Percentiles rank a stretch among this genome's conserved stretches.
These are phyloP conservation scores for Penicillium sp. DNA, from an alignment of 2,329 filamentous ascomycete species.

Conservation along the genomic window DNA sequence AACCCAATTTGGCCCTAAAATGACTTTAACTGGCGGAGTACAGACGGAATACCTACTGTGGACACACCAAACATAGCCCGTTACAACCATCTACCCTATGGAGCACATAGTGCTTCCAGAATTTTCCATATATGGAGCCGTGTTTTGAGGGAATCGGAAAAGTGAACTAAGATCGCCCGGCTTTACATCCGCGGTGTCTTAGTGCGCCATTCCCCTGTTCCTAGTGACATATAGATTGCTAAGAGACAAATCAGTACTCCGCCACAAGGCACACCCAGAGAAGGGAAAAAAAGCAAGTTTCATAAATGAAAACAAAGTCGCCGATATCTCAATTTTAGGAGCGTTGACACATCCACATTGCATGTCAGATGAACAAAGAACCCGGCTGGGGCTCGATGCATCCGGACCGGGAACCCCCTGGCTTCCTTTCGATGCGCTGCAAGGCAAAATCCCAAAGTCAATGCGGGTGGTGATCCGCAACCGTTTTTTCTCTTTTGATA, in stretches of 20 bases:
- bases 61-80: neutral
- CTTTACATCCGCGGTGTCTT: constrained; percentile 24
- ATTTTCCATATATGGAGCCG: constrained; percentile 13
- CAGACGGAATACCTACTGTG: constrained; percentile 4
- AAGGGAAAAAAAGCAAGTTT: neutral
- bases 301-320: neutral
- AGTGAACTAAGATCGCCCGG: constrained; percentile 21
- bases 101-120: constrained; percentile 20
- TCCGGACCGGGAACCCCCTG: constrained; percentile 2
- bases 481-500: neutral
- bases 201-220: constrained; percentile 10
- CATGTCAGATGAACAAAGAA: constrained; percentile 8
- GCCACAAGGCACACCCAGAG: constrained; percentile 3
- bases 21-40: constrained; percentile 1
- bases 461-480: constrained; percentile 1
- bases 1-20: neutral
- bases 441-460: constrained; percentile 12
- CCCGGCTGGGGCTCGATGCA: neutral
- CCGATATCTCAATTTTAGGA: constrained; percentile 2
- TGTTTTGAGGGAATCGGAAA: neutral
- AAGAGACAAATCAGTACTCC: neutral
- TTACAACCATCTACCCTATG: neutral
- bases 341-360: constrained; percentile 2
- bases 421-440: constrained; percentile 5
- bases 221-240: constrained; percentile 2